phyloP scores from a whole-genome alignment of 306 rosid species.

The Pyrus bretschneideri region DNA sequence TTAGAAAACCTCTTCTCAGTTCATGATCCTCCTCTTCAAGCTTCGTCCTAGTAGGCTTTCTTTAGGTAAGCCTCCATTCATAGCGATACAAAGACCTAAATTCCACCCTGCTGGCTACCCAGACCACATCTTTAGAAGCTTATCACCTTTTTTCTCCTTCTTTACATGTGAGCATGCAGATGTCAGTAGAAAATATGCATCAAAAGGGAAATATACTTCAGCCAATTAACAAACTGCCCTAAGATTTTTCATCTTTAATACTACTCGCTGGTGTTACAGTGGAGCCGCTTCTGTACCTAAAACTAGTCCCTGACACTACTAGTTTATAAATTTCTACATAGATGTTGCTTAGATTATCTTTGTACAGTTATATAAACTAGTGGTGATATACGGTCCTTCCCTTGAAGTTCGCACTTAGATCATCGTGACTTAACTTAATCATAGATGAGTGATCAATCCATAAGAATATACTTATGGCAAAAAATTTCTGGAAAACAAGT shows the following conservation, averaged over 20 bases:
- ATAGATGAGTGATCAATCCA: neutral
- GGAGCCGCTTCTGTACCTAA: neutral
- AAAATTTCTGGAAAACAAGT: neutral
- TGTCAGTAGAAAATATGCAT: neutral
- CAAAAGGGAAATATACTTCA: neutral
- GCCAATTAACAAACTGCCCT: neutral
- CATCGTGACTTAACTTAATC: neutral
- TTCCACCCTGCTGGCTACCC: neutral
- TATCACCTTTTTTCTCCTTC: neutral
- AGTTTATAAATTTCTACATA: neutral
- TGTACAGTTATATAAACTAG: no score
- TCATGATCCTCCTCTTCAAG: neutral
- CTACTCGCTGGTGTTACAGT: neutral
- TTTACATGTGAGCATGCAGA: neutral
- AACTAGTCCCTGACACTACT: neutral
- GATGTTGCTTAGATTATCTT: neutral
- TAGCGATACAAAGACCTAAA: neutral
- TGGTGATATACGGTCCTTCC: neutral
- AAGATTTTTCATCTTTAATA: neutral
- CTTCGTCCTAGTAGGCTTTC: neutral
- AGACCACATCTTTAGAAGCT: neutral
- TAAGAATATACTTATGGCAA: neutral
- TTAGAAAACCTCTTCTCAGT: neutral
- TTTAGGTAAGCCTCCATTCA: conserved; percentile 1
- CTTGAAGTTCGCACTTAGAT: neutral